A percentile compares a stretch with the other conserved stretches of the same genome.
phyloP scores from a whole-genome alignment of 305 asterid species.

The Fraxinus platypoda region DNA sequence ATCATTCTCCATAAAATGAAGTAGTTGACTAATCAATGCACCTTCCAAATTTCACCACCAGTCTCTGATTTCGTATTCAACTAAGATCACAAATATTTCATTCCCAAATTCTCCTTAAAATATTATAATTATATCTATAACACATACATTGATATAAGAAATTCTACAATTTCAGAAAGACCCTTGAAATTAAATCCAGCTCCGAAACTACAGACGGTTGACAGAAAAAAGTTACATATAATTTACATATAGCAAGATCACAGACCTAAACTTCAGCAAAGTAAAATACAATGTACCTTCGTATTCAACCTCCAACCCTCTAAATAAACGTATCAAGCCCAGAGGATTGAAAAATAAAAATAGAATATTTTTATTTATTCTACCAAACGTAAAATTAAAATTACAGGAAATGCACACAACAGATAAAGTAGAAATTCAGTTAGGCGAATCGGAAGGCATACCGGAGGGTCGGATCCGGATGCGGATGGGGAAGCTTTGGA shows the following conservation, averaged over 20 bases:
- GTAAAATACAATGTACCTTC: constrained; percentile 37
- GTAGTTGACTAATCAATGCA: background rate
- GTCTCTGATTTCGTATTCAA: background rate
- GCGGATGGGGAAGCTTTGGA: constrained; percentile 47
- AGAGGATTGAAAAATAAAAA: background rate
- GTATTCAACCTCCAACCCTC: constrained; percentile 21
- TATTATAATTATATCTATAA: background rate
- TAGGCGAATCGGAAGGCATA: constrained; percentile 19
- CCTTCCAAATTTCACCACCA: constrained; percentile 19
- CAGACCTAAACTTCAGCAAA: constrained; percentile 17
- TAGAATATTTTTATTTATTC: background rate
- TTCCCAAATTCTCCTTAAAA: constrained; percentile 1
- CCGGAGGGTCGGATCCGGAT: constrained; percentile 50
- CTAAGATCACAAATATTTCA: background rate
- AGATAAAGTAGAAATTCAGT: constrained; percentile 30
- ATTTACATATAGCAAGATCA: constrained; percentile 9
- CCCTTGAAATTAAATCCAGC: background rate
- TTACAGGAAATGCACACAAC: constrained; percentile 7
- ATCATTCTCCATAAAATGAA: constrained; percentile 7
- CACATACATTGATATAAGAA: background rate
- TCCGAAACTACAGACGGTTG: constrained; percentile 7
- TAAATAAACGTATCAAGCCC: constrained; percentile 1
- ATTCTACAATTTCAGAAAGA: background rate
- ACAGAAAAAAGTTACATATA: constrained; percentile 9
- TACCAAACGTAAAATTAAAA: constrained; percentile 9